Evolutionary conservation across 2,329 filamentous ascomycete species (phyloP).

Genomic region (Trichoderma sp.): DNA sequence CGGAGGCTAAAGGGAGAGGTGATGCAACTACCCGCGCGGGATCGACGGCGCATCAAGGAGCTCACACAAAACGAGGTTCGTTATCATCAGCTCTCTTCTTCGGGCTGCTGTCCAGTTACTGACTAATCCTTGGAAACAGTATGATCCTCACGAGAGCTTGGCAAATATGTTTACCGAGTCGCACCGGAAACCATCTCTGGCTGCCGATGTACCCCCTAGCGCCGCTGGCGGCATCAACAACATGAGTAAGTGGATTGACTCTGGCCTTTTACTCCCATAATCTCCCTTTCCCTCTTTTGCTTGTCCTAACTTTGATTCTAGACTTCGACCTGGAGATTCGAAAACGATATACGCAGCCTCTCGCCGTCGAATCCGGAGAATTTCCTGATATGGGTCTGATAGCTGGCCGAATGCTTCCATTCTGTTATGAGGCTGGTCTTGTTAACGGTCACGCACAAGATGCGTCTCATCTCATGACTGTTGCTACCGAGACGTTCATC

Average conservation of each 20-base stretch:
- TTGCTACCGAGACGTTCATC: conserved; percentile 64
- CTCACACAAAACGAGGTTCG: conserved; percentile 59
- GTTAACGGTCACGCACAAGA: conserved; percentile 57
- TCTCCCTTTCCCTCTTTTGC: not conserved
- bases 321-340: conserved; percentile 65
- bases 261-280: not conserved
- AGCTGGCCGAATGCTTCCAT: conserved; percentile 62
- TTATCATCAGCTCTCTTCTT: conserved; percentile 16
- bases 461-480: conserved; percentile 60
- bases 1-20: conserved; percentile 64
- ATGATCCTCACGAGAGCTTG: conserved; percentile 54
- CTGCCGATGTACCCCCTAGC: conserved; percentile 62
- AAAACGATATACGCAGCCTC: conserved; percentile 61
- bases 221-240: conserved; percentile 70
- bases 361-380: conserved; percentile 66
- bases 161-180: conserved; percentile 51
- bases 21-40: conserved; percentile 65
- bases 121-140: conserved; percentile 35
- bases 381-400: conserved; percentile 64
- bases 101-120: conserved; percentile 15
- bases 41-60: conserved; percentile 65
- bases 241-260: conserved; percentile 59
- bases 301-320: conserved; percentile 32
- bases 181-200: conserved; percentile 43
- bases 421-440: conserved; percentile 65